Conservation (phyloP, 352 stramenopile species). For the Pythium dissimile region DNA sequence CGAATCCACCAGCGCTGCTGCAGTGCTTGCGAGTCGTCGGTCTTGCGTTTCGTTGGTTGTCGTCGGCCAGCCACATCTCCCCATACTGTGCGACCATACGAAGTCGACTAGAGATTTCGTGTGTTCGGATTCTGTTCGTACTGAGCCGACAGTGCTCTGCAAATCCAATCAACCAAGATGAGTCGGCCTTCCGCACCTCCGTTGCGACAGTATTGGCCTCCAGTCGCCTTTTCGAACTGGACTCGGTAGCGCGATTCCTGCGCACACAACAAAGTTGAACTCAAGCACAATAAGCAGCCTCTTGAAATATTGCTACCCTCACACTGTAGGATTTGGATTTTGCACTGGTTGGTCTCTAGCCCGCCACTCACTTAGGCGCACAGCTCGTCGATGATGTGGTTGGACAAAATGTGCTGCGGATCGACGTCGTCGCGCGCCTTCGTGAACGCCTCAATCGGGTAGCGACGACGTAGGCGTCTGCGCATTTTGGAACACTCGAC, state of each 20-base stretch:
- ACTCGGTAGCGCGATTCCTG: no score
- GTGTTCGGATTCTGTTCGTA: conserved; percentile 4
- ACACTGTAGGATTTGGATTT: no score
- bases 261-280: no score
- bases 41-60: background rate
- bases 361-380: conserved; percentile 33
- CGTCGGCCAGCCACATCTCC: no score
- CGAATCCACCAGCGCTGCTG: background rate
- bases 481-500: conserved; percentile 50
- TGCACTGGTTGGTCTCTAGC: background rate
- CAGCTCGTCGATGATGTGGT: conserved; percentile 85
- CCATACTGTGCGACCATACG: no score
- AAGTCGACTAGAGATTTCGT: conserved; percentile 7
- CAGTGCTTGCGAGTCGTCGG: conserved; percentile 4
- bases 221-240: background rate
- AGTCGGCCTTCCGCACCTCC: no score
- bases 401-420: conserved; percentile 91
- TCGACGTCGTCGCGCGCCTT: conserved; percentile 86
- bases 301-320: no score
- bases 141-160: background rate
- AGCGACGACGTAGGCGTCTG: conserved; percentile 69
- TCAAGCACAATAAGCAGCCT: no score
- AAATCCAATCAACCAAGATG: background rate
- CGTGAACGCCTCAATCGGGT: conserved; percentile 91
- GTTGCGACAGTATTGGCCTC: background rate